Conservation (phyloP, 257 asterid genomes). For the Solanum medicagineum region DNA sequence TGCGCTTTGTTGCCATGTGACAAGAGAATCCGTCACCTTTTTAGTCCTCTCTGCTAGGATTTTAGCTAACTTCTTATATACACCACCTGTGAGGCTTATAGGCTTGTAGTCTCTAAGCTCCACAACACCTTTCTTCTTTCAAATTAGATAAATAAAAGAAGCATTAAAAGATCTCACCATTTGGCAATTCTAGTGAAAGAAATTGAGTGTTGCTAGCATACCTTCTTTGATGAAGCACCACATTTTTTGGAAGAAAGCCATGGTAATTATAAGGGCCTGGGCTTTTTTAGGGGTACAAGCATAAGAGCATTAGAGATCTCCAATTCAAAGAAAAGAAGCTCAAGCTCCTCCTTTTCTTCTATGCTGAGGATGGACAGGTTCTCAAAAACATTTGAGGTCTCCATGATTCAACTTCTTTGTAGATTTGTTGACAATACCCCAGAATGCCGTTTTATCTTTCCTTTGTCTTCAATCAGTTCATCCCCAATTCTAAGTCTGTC, state of each 20-base stretch:
- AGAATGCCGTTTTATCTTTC: too few relatives aligned
- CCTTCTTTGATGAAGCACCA: background rate
- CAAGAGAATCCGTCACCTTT: too few relatives aligned
- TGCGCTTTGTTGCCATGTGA: too few relatives aligned
- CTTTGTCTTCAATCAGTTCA: background rate
- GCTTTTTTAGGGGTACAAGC: background rate
- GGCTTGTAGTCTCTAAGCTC: too few relatives aligned
- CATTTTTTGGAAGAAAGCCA: background rate
- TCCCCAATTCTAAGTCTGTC: background rate
- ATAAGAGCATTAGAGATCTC: background rate
- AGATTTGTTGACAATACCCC: background rate
- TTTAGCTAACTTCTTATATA: too few relatives aligned
- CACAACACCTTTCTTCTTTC: background rate
- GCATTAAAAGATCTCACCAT: too few relatives aligned
- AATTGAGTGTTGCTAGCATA: too few relatives aligned
- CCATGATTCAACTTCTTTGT: background rate
- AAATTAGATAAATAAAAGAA: too few relatives aligned
- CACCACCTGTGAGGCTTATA: too few relatives aligned
- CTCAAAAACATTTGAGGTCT: background rate
- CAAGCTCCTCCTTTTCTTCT: background rate
- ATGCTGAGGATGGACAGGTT: background rate
- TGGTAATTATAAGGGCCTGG: background rate
- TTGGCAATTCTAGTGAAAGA: too few relatives aligned
- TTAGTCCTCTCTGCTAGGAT: too few relatives aligned
- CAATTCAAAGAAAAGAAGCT: background rate